A percentile compares a stretch with the other conserved stretches of the same genome.
phyloP scores from a whole-genome alignment of 1,139 yeast species.

The Magnusiomyces fungicola region DNA sequence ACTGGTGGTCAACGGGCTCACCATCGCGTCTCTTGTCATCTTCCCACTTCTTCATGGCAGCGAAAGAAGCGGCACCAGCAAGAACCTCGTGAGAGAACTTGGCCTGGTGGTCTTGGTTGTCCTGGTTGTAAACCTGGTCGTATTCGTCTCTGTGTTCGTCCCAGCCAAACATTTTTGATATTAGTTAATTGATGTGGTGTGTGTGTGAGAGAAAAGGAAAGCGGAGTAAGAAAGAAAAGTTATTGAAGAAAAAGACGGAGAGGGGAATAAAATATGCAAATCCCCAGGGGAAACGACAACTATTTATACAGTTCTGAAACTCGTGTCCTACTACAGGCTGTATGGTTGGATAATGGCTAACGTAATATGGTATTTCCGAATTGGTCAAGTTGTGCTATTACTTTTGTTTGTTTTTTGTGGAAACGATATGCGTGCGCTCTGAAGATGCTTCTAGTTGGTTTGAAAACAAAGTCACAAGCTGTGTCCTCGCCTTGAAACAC shows the following conservation, averaged over 20 bases:
- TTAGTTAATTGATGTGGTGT: not conserved
- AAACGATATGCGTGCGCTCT: no score
- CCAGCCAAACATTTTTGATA: constrained; percentile 23
- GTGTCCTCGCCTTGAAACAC: no score
- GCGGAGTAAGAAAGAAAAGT: not conserved
- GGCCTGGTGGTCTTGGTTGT: constrained; percentile 23
- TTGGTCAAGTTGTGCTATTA: no score
- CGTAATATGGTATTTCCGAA: no score
- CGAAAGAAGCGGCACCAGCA: constrained; percentile 33
- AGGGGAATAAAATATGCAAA: no score
- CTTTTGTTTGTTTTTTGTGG: no score
- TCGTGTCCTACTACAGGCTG: no score
- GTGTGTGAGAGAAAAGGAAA: not conserved
- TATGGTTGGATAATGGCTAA: no score
- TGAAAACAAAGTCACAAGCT: no score
- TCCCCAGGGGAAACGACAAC: no score
- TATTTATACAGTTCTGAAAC: no score
- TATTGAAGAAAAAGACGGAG: not conserved
- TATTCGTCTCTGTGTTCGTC: constrained; percentile 23
- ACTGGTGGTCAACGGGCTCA: constrained; percentile 26
- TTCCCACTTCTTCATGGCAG: constrained; percentile 26
- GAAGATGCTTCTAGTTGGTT: no score
- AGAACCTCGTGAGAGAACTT: constrained; percentile 30
- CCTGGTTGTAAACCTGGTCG: constrained; percentile 12
- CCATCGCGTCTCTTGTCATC: constrained; percentile 30